Conservation (phyloP, 2,329 filamentous ascomycete species). For the Hypoxylon sp. region DNA sequence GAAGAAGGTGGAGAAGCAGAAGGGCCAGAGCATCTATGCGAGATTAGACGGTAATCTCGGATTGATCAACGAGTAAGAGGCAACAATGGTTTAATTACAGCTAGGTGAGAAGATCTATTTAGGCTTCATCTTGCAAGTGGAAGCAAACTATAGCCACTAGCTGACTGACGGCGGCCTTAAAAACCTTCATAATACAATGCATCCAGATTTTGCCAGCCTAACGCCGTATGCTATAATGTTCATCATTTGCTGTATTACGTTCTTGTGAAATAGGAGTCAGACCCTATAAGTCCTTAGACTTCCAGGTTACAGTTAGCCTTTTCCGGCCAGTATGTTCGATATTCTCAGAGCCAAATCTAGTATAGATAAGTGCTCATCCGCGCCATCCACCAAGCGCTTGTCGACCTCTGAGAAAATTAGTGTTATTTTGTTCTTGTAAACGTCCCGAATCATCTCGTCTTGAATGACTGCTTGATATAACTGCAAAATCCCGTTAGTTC, state of each 20-base stretch:
- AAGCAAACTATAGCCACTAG: not conserved
- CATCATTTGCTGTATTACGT: conserved; percentile 12
- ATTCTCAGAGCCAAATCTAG: conserved; percentile 88
- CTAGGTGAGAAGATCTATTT: conserved; percentile 8
- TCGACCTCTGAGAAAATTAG: conserved; percentile 93
- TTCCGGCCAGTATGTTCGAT: conserved; percentile 76
- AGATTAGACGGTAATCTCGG: conserved; percentile 68
- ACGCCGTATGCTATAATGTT: conserved; percentile 40
- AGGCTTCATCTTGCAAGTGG: conserved; percentile 6
- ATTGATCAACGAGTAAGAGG: conserved; percentile 58
- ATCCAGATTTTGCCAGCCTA: conserved; percentile 36
- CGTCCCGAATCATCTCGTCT: conserved; percentile 86
- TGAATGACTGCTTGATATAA: conserved; percentile 86
- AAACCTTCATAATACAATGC: conserved; percentile 22
- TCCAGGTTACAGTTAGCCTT: conserved; percentile 45
- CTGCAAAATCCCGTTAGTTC: conserved; percentile 58
- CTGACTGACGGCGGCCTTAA: conserved; percentile 4
- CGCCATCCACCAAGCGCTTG: conserved; percentile 93
- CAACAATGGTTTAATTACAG: conserved; percentile 11
- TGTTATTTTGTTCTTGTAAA: conserved; percentile 92
- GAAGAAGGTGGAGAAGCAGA: conserved; percentile 48
- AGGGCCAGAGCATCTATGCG: conserved; percentile 62
- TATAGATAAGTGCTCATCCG: conserved; percentile 94
- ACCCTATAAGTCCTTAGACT: conserved; percentile 8
- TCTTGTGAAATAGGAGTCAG: not conserved